Evolutionary conservation across 441 rosid species (phyloP).

Genomic region (Jatropha podagrica): DNA sequence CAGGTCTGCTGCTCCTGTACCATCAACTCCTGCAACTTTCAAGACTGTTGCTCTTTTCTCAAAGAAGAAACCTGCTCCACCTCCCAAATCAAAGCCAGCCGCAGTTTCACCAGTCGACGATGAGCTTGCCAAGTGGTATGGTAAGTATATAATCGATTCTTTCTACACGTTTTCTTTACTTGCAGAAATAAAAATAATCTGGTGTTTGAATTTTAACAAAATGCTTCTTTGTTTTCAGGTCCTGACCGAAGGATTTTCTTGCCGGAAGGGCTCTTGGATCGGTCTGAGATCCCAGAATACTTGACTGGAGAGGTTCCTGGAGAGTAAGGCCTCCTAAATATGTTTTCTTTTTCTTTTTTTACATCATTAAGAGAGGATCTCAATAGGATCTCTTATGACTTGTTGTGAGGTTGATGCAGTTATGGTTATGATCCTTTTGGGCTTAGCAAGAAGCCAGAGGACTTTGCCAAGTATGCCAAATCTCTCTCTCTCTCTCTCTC

Average conservation of each 20-base stretch:
- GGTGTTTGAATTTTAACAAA: too few species aligned
- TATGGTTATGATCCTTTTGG: constrained; percentile 99
- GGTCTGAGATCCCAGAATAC: constrained; percentile 95
- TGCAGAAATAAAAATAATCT: too few species aligned
- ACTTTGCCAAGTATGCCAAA: constrained; percentile 73
- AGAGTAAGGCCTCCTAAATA: constrained; percentile 56
- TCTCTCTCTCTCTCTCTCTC: neutral
- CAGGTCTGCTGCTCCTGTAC: constrained; percentile 50
- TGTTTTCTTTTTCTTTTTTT: too few species aligned
- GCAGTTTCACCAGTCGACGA: constrained; percentile 46
- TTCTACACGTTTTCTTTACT: too few species aligned
- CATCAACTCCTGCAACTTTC: constrained; percentile 57
- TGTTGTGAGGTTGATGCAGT: constrained; percentile 39
- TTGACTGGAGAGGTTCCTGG: constrained; percentile 97
- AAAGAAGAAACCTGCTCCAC: constrained; percentile 70
- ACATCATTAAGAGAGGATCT: too few species aligned
- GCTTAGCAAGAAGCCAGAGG: constrained; percentile 86
- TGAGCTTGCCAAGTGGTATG: constrained; percentile 98
- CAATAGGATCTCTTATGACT: neutral
- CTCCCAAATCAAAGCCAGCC: constrained; percentile 55
- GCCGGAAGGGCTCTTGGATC: constrained; percentile 91
- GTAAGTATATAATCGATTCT: constrained; percentile 38
- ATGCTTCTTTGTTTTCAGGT: constrained; percentile 41
- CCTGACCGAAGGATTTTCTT: constrained; percentile 96
- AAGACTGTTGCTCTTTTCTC: constrained; percentile 81